phyloP scores from a whole-genome alignment of 2,329 filamentous ascomycete species.

The Cryphonectria nitschkei region DNA sequence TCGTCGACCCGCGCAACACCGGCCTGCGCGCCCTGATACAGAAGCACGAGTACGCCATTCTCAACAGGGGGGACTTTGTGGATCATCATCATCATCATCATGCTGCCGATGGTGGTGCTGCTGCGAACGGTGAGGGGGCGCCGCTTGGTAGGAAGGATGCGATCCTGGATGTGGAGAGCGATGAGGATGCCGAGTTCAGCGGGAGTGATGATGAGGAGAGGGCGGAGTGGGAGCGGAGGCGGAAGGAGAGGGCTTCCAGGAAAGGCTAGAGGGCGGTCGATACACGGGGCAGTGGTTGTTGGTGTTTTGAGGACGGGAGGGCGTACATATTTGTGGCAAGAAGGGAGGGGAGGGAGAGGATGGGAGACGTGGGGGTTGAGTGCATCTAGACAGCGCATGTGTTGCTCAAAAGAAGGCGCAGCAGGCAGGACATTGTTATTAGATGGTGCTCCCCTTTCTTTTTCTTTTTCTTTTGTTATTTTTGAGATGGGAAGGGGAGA shows the following conservation, averaged over 20 bases:
- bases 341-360: background rate
- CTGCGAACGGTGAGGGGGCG: constrained; percentile 29
- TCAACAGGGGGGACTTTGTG: constrained; percentile 63
- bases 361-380: background rate
- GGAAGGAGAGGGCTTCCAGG: constrained; percentile 46
- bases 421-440: constrained; percentile 13
- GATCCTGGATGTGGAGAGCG: constrained; percentile 44
- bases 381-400: background rate
- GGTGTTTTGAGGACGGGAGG: background rate
- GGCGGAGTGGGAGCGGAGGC: constrained; percentile 62
- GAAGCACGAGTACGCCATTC: constrained; percentile 69
- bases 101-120: constrained; percentile 31
- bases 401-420: background rate
- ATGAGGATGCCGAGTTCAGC: constrained; percentile 64
- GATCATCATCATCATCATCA: constrained; percentile 30
- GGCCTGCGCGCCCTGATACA: constrained; percentile 66
- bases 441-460: constrained; percentile 18
- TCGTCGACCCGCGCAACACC: constrained; percentile 72
- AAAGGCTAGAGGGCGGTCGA: constrained; percentile 31
- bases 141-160: constrained; percentile 33
- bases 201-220: constrained; percentile 68
- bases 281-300: no score
- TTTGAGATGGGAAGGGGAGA: constrained; percentile 1
- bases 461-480: background rate
- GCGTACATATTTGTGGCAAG: background rate